These are phyloP conservation scores for Eremothecium gossypii DNA, from an alignment of 1,139 yeast genomes.

Conservation along the genomic window DNA sequence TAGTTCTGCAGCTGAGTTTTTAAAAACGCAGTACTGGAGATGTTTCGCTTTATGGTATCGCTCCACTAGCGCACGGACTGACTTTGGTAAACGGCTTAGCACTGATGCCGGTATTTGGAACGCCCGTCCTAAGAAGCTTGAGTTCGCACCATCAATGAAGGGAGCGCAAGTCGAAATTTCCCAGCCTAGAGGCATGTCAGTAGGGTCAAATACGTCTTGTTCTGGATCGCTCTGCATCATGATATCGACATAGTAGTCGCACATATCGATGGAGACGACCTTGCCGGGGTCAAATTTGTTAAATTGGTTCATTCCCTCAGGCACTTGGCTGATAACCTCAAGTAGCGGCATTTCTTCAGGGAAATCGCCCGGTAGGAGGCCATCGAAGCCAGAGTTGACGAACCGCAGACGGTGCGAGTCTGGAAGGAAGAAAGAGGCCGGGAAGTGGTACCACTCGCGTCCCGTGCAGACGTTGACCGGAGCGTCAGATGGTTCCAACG, in stretches of 20 bases:
- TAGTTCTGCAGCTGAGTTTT: constrained; percentile 6
- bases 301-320: constrained; percentile 62
- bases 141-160: constrained; percentile 32
- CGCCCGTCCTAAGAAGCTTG: constrained; percentile 35
- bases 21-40: constrained; percentile 26
- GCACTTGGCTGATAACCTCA: constrained; percentile 34
- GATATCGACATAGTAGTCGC: constrained; percentile 57
- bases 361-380: constrained; percentile 84
- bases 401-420: constrained; percentile 52
- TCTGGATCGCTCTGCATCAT: constrained; percentile 12
- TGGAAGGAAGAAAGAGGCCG: constrained; percentile 75
- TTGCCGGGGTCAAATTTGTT: constrained; percentile 53
- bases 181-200: constrained; percentile 27
- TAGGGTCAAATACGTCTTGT: constrained; percentile 22
- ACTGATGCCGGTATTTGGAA: constrained; percentile 30
- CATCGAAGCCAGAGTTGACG: constrained; percentile 71
- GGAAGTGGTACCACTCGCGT: constrained; percentile 91
- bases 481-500: constrained; percentile 14
- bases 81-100: constrained; percentile 8
- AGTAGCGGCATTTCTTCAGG: constrained; percentile 34
- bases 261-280: constrained; percentile 36
- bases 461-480: constrained; percentile 66
- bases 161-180: constrained; percentile 27
- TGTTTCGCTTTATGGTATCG: constrained; percentile 17
- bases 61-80: constrained; percentile 11